A percentile compares a stretch with the other conserved stretches of the same genome.
phyloP scores from a whole-genome alignment of 768 basidiomycete species.

The Mycena leptocephala region DNA sequence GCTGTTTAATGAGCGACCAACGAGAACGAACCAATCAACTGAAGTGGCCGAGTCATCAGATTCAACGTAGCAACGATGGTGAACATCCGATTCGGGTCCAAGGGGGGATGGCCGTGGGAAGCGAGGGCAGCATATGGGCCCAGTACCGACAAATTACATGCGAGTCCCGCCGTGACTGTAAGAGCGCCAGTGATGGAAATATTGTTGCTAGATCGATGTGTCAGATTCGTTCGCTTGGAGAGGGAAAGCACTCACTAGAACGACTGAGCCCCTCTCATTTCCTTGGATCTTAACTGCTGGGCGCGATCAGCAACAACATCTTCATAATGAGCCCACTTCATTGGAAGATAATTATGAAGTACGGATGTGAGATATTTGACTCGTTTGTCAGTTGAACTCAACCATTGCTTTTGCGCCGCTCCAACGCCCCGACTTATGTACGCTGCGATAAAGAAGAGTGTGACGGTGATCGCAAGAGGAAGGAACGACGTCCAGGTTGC shows the following conservation, averaged over 20 bases:
- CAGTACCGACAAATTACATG: slow-evolving; percentile 21
- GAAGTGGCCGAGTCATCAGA: slow-evolving; percentile 5
- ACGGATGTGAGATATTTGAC: slow-evolving; percentile 27
- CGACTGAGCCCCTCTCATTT: slow-evolving; percentile 23
- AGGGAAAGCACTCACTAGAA: slow-evolving; percentile 22
- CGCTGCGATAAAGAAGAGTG: neutral
- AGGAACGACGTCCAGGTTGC: slow-evolving; percentile 30
- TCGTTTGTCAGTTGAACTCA: slow-evolving; percentile 28
- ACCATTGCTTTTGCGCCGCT: slow-evolving; percentile 10
- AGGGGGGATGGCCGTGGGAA: neutral
- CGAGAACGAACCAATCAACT: neutral
- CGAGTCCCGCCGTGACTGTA: slow-evolving; percentile 6
- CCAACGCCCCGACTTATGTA: slow-evolving; percentile 18
- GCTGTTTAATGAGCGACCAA: neutral
- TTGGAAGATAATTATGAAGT: slow-evolving; percentile 25
- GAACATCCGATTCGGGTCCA: slow-evolving; percentile 23
- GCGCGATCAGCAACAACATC: slow-evolving; percentile 5
- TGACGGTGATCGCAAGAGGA: slow-evolving; percentile 16
- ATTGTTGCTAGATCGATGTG: slow-evolving; percentile 7
- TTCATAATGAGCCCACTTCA: slow-evolving; percentile 21
- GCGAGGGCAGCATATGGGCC: slow-evolving; percentile 30
- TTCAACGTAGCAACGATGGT: slow-evolving; percentile 23
- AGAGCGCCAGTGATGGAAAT: slow-evolving; percentile 24
- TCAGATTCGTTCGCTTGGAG: neutral
- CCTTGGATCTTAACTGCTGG: neutral